Conservation (phyloP, 2,329 filamentous ascomycete species). For the Arthrobotrys sinensis region DNA sequence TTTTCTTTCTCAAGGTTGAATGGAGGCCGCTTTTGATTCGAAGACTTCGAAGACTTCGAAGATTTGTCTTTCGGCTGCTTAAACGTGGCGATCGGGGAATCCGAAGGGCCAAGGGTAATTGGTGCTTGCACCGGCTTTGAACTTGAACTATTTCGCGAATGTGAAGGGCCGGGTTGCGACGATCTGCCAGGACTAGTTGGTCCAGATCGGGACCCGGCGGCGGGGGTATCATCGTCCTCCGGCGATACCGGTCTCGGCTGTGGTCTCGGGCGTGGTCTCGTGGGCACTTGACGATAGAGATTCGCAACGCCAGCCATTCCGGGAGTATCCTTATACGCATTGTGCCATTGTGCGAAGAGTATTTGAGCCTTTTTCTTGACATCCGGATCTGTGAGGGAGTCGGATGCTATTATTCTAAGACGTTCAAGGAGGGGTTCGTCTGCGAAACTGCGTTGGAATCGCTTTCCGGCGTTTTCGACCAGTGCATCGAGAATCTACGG, state of each 20-base stretch:
- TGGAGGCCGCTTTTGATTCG: conserved; percentile 74
- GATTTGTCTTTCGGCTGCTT: conserved; percentile 64
- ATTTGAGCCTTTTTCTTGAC: conserved; percentile 91
- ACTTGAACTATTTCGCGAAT: conserved; percentile 65
- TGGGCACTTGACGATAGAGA: conserved; percentile 80
- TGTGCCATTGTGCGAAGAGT: conserved; percentile 88
- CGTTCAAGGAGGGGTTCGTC: conserved; percentile 94
- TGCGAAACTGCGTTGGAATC: conserved; percentile 88
- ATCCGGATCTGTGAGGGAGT: conserved; percentile 84
- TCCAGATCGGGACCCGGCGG: conserved; percentile 60
- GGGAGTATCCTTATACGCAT: conserved; percentile 82
- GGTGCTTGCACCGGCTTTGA: conserved; percentile 65
- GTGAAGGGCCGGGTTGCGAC: conserved; percentile 67
- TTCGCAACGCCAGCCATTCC: conserved; percentile 85
- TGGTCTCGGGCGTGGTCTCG: conserved; percentile 66
- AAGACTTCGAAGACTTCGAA: conserved; percentile 65
- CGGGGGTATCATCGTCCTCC: conserved; percentile 63
- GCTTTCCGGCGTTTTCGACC: conserved; percentile 91
- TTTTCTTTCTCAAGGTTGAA: conserved; percentile 93
- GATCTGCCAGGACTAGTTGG: conserved; percentile 61
- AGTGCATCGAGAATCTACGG: conserved; percentile 83
- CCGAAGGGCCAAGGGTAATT: conserved; percentile 67
- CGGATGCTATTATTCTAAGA: conserved; percentile 87
- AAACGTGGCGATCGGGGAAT: conserved; percentile 66
- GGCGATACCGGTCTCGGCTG: conserved; percentile 69